phyloP scores from a whole-genome alignment of 2,329 filamentous ascomycete species.

The Microcera coccophila region DNA sequence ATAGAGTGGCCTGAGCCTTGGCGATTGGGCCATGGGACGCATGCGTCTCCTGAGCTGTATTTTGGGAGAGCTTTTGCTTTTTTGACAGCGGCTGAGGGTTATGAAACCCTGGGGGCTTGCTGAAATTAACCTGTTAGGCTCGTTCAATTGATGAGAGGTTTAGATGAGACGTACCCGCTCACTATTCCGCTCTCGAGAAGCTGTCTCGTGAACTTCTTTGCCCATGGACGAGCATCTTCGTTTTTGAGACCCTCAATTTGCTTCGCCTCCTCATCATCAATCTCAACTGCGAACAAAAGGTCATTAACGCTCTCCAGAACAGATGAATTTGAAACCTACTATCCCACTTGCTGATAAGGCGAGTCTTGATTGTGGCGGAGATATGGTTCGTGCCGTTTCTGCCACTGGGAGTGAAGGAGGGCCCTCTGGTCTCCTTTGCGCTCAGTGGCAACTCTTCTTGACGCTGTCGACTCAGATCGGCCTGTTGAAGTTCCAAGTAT shows the following conservation, averaged over 20 bases:
- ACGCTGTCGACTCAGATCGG: constrained; percentile 19
- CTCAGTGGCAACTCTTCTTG: constrained; percentile 26
- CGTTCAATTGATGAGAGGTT: neutral
- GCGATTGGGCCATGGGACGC: too few species aligned
- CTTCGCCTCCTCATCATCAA: constrained; percentile 21
- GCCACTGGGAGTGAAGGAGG: constrained; percentile 8
- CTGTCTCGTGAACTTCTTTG: constrained; percentile 2
- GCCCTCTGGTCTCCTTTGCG: constrained; percentile 3
- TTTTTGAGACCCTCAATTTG: constrained; percentile 20
- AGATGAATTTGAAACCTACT: neutral
- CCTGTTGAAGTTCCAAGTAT: constrained; percentile 8
- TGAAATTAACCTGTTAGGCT: neutral
- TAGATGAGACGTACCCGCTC: neutral
- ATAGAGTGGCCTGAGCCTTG: neutral
- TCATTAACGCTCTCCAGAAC: neutral
- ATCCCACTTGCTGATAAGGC: constrained; percentile 12
- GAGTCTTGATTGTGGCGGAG: neutral
- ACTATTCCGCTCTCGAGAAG: neutral
- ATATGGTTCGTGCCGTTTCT: constrained; percentile 13
- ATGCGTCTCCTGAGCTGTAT: too few species aligned
- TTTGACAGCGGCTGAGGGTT: neutral
- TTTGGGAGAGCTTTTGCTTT: too few species aligned
- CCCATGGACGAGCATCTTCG: constrained; percentile 22
- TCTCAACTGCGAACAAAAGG: neutral
- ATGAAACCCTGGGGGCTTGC: neutral